These are phyloP conservation scores for Venturia oleaginea DNA, from an alignment of 2,329 filamentous ascomycete species.

Conservation along the genomic window DNA sequence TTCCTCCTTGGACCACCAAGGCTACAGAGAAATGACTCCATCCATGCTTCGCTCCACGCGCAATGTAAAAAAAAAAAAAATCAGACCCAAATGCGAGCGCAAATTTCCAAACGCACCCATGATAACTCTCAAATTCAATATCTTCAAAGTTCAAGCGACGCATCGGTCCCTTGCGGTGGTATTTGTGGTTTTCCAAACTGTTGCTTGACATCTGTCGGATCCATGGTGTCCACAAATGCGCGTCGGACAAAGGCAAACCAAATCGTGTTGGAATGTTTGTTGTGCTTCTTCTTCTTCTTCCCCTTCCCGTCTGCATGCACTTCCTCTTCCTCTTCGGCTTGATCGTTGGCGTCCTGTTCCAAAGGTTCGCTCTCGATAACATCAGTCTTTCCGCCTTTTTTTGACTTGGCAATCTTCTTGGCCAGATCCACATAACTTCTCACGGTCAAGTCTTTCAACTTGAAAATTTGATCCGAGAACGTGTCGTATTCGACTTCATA, in stretches of 20 bases:
- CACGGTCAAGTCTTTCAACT: conserved; percentile 75
- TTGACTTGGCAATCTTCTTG: conserved; percentile 55
- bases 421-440: conserved; percentile 72
- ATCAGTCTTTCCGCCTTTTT: conserved; percentile 13
- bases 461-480: conserved; percentile 63
- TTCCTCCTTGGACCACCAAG: neutral
- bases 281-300: conserved; percentile 39
- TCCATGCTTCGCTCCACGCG: neutral
- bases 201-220: conserved; percentile 52
- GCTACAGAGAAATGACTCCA: neutral
- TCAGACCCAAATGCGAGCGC: neutral
- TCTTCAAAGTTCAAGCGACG: conserved; percentile 4
- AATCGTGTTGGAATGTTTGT: conserved; percentile 46
- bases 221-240: conserved; percentile 69
- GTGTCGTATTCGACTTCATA: conserved; percentile 86
- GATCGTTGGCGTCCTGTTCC: conserved; percentile 17
- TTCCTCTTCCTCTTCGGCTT: conserved; percentile 21
- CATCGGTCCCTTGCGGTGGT: neutral
- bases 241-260: conserved; percentile 72
- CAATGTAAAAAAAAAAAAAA: neutral
- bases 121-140: neutral
- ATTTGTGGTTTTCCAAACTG: conserved; percentile 18
- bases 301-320: conserved; percentile 25
- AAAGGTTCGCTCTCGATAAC: neutral
- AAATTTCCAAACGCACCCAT: neutral